Evolutionary conservation across 1,284 basidiomycete species (phyloP).

Genomic region (Ceratobasidium sp.): DNA sequence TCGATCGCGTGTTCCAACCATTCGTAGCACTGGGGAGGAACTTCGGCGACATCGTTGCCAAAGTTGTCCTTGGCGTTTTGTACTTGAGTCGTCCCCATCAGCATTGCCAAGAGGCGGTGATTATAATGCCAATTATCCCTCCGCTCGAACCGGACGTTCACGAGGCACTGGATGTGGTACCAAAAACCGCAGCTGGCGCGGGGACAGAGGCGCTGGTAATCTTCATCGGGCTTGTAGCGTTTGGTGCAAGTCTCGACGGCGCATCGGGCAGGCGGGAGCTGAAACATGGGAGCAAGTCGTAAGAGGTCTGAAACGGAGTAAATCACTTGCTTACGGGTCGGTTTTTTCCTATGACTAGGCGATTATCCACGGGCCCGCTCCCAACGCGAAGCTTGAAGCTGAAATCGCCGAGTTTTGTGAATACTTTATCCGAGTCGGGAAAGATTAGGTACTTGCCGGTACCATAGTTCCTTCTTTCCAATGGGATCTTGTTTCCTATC

Average conservation of each 20-base stretch:
- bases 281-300: neutral
- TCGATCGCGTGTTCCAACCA: neutral
- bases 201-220: constrained; percentile 13
- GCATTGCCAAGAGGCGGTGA: neutral
- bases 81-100: neutral
- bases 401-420: neutral
- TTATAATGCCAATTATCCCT: neutral
- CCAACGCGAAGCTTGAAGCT: constrained; percentile 13
- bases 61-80: neutral
- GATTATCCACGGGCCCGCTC: neutral
- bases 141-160: neutral
- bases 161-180: constrained; percentile 23
- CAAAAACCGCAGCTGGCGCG: neutral
- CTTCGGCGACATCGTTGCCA: neutral
- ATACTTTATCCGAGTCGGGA: neutral
- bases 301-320: neutral
- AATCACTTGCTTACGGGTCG: neutral
- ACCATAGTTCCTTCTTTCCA: constrained; percentile 1
- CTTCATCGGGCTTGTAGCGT: constrained; percentile 25
- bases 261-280: constrained; percentile 35
- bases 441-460: constrained; percentile 6
- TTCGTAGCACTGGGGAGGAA: neutral
- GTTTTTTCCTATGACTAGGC: neutral
- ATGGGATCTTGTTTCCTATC: neutral
- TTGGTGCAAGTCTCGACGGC: neutral